Conservation (phyloP, 306 rosid genomes). For the Quercus mongolica region DNA sequence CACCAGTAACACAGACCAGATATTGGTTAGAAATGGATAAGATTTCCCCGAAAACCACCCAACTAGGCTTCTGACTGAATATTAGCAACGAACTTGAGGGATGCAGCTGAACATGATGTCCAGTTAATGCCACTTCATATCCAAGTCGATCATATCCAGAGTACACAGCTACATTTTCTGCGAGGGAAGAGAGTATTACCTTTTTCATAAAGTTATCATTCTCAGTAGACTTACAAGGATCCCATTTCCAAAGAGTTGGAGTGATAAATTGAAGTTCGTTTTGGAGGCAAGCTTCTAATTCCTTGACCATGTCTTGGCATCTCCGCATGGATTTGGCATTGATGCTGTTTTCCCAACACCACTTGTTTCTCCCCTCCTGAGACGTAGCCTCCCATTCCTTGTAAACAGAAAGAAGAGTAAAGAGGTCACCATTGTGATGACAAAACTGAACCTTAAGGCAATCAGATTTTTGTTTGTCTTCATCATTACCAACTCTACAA, state of each 20-base stretch:
- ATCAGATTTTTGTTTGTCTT: slow-evolving; percentile 75
- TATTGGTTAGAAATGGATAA: slow-evolving; percentile 65
- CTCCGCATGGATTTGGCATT: slow-evolving; percentile 93
- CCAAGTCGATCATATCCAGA: slow-evolving; percentile 77
- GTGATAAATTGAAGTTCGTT: slow-evolving; percentile 52
- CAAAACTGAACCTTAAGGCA: slow-evolving; percentile 86
- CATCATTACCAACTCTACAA: slow-evolving; percentile 82
- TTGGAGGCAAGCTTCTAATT: slow-evolving; percentile 69
- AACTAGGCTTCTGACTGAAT: slow-evolving; percentile 76
- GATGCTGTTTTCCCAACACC: slow-evolving; percentile 98
- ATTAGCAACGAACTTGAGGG: slow-evolving; percentile 87
- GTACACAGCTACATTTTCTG: slow-evolving; percentile 93
- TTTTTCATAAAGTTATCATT: slow-evolving; percentile 51
- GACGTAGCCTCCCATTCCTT: slow-evolving; percentile 72
- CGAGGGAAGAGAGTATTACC: slow-evolving; percentile 76
- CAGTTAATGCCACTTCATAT: slow-evolving; percentile 81
- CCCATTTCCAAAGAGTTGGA: slow-evolving; percentile 78
- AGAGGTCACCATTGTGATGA: slow-evolving; percentile 87
- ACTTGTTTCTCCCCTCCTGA: slow-evolving; percentile 44
- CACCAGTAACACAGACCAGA: slow-evolving; percentile 71
- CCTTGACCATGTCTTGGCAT: slow-evolving; percentile 73
- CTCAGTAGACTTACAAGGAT: slow-evolving; percentile 42
- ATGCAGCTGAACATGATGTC: slow-evolving; percentile 74
- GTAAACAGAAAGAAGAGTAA: slow-evolving; percentile 88
- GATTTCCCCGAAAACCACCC: slow-evolving; percentile 89